Percentiles rank a stretch among this genome's conserved stretches.
phyloP scores from a whole-genome alignment of 257 asterid genomes.

The Primulina huaijiensis region DNA sequence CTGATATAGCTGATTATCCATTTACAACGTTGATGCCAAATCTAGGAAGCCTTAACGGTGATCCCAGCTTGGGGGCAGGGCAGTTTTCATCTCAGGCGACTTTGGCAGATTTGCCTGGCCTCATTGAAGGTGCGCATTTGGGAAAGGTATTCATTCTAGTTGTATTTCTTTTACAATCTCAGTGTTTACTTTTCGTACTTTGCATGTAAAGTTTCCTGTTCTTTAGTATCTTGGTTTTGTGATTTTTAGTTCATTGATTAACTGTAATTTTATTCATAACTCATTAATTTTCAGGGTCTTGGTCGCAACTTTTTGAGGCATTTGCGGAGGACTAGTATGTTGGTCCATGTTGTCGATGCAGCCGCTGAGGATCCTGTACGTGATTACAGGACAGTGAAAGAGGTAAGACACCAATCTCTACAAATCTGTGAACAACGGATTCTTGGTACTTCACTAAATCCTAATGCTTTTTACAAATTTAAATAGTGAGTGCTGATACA shows the following conservation, averaged over 20 bases:
- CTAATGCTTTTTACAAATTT: background rate
- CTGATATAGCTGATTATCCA: slow-evolving; percentile 97
- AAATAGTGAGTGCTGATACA: background rate
- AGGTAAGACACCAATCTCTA: slow-evolving; percentile 38
- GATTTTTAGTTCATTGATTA: slow-evolving; percentile 10
- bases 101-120: slow-evolving; percentile 96
- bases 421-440: background rate
- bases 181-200: slow-evolving; percentile 12
- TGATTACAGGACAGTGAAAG: slow-evolving; percentile 92
- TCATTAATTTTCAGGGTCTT: slow-evolving; percentile 59
- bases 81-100: slow-evolving; percentile 89
- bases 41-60: slow-evolving; percentile 92
- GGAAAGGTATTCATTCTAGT: slow-evolving; percentile 67
- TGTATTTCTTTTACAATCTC: slow-evolving; percentile 27
- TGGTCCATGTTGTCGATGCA: slow-evolving; percentile 94
- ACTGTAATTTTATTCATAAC: slow-evolving; percentile 6
- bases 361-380: slow-evolving; percentile 71
- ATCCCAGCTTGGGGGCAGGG: slow-evolving; percentile 79
- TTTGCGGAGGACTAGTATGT: slow-evolving; percentile 90
- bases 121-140: slow-evolving; percentile 96
- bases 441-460: background rate
- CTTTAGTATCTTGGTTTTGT: slow-evolving; percentile 3
- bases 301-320: slow-evolving; percentile 98
- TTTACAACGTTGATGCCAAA: slow-evolving; percentile 97
- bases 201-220: background rate